Conservation (phyloP, 192 early-diverging fungal genomes). For the Bifiguratus adelaidae region DNA sequence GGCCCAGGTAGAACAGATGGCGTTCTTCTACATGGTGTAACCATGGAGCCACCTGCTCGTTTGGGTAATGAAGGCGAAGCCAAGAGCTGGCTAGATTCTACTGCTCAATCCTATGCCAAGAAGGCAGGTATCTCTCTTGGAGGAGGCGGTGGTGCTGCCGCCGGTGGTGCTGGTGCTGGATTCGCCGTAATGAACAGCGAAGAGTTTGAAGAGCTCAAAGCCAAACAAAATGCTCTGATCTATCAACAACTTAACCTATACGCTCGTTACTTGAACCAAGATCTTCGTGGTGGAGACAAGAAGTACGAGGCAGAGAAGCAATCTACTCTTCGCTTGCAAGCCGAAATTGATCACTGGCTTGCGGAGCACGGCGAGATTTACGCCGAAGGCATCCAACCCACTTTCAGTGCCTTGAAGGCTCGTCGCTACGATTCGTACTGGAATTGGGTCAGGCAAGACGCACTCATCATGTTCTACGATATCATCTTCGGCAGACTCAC, state of each 20-base stretch:
- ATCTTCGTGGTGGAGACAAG: slow-evolving; percentile 60
- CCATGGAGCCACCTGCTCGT: slow-evolving; percentile 76
- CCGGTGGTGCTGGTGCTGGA: slow-evolving; percentile 41
- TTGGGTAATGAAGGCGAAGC: slow-evolving; percentile 63
- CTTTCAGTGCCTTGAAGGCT: slow-evolving; percentile 77
- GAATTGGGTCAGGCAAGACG: slow-evolving; percentile 93
- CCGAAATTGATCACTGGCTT: slow-evolving; percentile 80
- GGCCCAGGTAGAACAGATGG: slow-evolving; percentile 65
- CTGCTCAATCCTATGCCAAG: slow-evolving; percentile 56
- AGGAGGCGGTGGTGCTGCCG: slow-evolving; percentile 28
- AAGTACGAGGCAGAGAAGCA: slow-evolving; percentile 56
- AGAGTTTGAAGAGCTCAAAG: slow-evolving; percentile 72
- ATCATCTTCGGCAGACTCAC: slow-evolving; percentile 83
- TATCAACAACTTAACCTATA: slow-evolving; percentile 67
- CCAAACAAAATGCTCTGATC: slow-evolving; percentile 57
- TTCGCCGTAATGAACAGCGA: slow-evolving; percentile 75
- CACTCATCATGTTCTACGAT: slow-evolving; percentile 82
- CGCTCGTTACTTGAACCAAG: slow-evolving; percentile 71
- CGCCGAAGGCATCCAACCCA: slow-evolving; percentile 79
- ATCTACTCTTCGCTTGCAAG: slow-evolving; percentile 56
- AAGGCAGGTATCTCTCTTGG: slow-evolving; percentile 55
- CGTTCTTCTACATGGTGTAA: slow-evolving; percentile 64
- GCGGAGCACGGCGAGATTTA: slow-evolving; percentile 89
- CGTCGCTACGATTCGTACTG: slow-evolving; percentile 91
- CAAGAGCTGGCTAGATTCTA: slow-evolving; percentile 69